Evolutionary conservation across 116 monocot genomes (phyloP), one percentile per base, ranked within the genome.

Genomic region (Posidonia oceanica): DNA sequence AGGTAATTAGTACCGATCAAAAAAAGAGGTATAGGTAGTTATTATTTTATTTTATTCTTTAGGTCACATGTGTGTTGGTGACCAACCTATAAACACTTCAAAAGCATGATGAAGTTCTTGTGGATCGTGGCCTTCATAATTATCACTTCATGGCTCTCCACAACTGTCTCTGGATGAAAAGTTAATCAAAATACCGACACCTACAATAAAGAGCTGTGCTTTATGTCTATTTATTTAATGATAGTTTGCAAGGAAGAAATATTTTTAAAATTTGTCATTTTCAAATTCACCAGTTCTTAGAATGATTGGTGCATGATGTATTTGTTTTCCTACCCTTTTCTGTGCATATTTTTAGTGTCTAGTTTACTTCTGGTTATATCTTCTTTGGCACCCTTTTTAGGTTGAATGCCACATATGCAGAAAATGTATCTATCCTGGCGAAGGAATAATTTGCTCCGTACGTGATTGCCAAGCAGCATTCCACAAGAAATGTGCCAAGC

Each of bases 331-430:
- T 16, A 11, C 16, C 14, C 29, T 54, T 18, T 18, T 38, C 4
- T 66, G 36, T 52, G 29, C 53, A 53, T 36, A 69, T 57, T 23
- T 68, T 16, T 64, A 37, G 36, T 51, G 18, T 67, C 3, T 39
- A 48, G 3, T 39, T 56, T 38, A 38, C 39, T 38, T 40, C 18
- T 56, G 23, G 37, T 16, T 39, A 39, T 38, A 38, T 22, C 44
- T 64, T 36, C 16, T 23, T 59, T 77, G 42, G 5, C 18, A 64
- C 39, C 0, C 54, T 16, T 71, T 83, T 78, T 77, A 95, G 95
- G 84, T 81, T 76, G 84, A 88, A 22, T 95, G 91, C 54, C 71
- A 71, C 20, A 14, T 80, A 36, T 95, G 95, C 79, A 70, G 41
- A 39, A 88, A 76, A 80, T 61, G 14, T 69, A 74, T 95, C 55